Evolutionary conservation across 2,329 filamentous ascomycete genomes (phyloP).

Genomic region (Cladosporium sp.): DNA sequence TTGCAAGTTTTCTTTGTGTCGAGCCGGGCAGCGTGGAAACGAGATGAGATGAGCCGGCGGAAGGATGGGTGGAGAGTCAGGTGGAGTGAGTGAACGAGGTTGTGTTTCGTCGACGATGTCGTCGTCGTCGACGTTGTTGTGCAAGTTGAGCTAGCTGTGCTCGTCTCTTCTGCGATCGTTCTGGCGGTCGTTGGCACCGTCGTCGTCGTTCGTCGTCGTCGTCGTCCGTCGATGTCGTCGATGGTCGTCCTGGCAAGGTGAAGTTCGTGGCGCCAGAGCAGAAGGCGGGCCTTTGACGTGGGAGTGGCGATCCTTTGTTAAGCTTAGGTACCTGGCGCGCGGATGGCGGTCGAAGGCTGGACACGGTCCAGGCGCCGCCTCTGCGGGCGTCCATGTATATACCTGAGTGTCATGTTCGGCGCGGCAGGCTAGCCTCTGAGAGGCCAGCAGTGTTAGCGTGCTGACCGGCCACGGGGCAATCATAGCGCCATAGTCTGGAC

Average conservation of each 20-base stretch:
- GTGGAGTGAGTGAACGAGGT: slow-evolving; percentile 1
- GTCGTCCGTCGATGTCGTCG: not conserved
- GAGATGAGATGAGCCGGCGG: slow-evolving; percentile 3
- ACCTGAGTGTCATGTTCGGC: slow-evolving; percentile 10
- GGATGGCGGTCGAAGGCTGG: slow-evolving; percentile 44
- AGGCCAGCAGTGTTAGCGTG: slow-evolving; percentile 20
- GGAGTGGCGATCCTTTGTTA: slow-evolving; percentile 48
- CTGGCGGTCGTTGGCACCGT: not conserved
- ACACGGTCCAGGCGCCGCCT: slow-evolving; percentile 33
- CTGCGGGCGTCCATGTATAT: slow-evolving; percentile 25
- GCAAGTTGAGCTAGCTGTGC: not conserved
- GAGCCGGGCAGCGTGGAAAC: slow-evolving; percentile 21
- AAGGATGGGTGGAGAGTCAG: not conserved
- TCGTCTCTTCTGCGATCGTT: not conserved
- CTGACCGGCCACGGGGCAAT: slow-evolving; percentile 22
- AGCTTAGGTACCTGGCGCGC: slow-evolving; percentile 43
- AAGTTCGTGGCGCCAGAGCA: slow-evolving; percentile 19
- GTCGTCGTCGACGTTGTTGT: not conserved
- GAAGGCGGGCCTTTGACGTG: slow-evolving; percentile 26
- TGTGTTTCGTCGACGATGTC: not conserved
- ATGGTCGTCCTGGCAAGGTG: slow-evolving; percentile 16
- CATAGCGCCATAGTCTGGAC: slow-evolving; percentile 25
- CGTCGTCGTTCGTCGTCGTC: slow-evolving; percentile 1
- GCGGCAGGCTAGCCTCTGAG: slow-evolving; percentile 11
- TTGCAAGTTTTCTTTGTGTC: slow-evolving; percentile 28